Percentiles rank a stretch among this genome's conserved stretches.
These are phyloP conservation scores for cucumber (Cucumis sativus) DNA, from an alignment of 306 rosid species.

Conservation along the genomic window Cucumber_9930_V3 NC_026659.2:1612501-1613000, in stretches of 20 bases:
- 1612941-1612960: slow-evolving; percentile 85
- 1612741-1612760: slow-evolving; percentile 98
- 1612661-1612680: background rate
- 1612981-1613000: slow-evolving; percentile 77
- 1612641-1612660: background rate
- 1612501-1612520: slow-evolving; percentile 99
- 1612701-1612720: background rate
- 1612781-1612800: slow-evolving; percentile 94
- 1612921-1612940: slow-evolving; percentile 86
- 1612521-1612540: slow-evolving; percentile 96
- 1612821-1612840: slow-evolving; percentile 90
- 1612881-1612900: slow-evolving; percentile 98
- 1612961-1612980: slow-evolving; percentile 96
- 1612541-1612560: slow-evolving; percentile 99
- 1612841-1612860: slow-evolving; percentile 98
- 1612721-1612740: slow-evolving; percentile 58
- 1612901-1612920: slow-evolving; percentile 79
- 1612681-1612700: slow-evolving; percentile 1
- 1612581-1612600: slow-evolving; percentile 2
- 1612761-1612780: slow-evolving; percentile 99
- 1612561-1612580: slow-evolving; percentile 68
- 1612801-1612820: slow-evolving; percentile 96
- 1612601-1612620: background rate
- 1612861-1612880: slow-evolving; percentile 99
- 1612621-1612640: background rate